Evolutionary conservation across 139 green algal species (phyloP).

Genomic region (Volvox reticuliferus): DNA sequence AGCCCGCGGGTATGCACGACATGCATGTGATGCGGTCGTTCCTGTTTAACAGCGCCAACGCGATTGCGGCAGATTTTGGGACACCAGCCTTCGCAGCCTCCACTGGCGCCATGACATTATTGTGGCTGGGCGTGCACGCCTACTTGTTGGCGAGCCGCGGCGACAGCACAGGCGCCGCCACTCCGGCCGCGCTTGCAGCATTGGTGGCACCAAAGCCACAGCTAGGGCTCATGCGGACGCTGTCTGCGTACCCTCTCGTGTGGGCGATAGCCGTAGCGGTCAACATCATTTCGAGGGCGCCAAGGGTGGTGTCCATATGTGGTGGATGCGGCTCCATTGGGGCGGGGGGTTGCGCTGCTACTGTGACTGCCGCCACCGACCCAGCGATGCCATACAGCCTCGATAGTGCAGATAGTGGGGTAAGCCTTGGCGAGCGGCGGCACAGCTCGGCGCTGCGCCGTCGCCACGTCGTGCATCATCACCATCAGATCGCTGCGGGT

Average conservation of each 20-base stretch:
- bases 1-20: conserved; percentile 34
- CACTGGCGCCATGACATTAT: not conserved
- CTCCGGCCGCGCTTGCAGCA: not conserved
- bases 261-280: not conserved
- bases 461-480: not conserved
- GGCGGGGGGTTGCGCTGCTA: too few species aligned
- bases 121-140: not conserved
- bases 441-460: not conserved
- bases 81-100: not conserved
- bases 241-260: not conserved
- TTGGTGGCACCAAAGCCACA: not conserved
- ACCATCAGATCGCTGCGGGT: not conserved
- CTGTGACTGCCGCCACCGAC: too few species aligned
- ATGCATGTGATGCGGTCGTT: conserved; percentile 33
- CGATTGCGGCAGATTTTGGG: not conserved
- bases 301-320: not conserved
- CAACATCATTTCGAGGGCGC: not conserved
- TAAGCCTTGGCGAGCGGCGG: not conserved
- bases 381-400: too few species aligned
- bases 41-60: conserved; percentile 26
- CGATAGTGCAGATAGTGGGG: too few species aligned
- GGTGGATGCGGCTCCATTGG: not conserved
- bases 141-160: conserved; percentile 7
- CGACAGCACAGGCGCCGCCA: not conserved
- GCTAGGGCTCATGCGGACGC: not conserved